These are phyloP conservation scores for Xanthoceras sorbifolium DNA, from an alignment of 345 rosid genomes.

Conservation along the genomic window DNA sequence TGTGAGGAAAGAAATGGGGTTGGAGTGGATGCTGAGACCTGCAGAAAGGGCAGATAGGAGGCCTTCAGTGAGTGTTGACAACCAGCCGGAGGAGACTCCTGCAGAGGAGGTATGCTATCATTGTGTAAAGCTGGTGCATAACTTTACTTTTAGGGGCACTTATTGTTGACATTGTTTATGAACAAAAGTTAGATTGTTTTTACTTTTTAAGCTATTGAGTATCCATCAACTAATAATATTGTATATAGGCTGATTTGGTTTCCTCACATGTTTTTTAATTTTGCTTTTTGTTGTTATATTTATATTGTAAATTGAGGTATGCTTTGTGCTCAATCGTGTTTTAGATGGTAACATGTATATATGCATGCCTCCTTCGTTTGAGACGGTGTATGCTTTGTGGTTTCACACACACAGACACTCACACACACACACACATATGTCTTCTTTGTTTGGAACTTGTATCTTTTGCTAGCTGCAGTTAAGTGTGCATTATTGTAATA, in stretches of 20 bases:
- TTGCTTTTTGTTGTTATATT: not conserved
- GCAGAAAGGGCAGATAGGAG: constrained; percentile 38
- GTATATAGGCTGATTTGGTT: not conserved
- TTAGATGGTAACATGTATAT: not conserved
- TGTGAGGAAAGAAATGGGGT: constrained; percentile 69
- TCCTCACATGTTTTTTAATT: not conserved
- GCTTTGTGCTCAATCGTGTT: not conserved
- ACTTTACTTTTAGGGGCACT: not conserved
- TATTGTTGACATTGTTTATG: not conserved
- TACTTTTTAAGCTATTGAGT: not conserved
- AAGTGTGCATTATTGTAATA: not conserved
- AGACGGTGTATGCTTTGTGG: too few relatives aligned
- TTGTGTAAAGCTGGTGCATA: not conserved
- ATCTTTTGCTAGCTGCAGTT: not conserved
- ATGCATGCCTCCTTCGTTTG: not conserved
- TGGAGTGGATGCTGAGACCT: constrained; percentile 90
- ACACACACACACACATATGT: not conserved
- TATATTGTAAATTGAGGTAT: not conserved
- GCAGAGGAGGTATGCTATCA: constrained; percentile 55
- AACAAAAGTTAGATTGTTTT: not conserved
- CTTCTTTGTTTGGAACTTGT: not conserved
- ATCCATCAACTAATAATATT: not conserved
- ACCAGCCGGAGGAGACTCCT: constrained; percentile 41
- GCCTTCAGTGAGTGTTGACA: constrained; percentile 36
- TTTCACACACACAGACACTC: too few relatives aligned